These are phyloP conservation scores for Pelagomonas calceolata DNA, from an alignment of 108 stramenopile species.

Conservation along the genomic window DNA sequence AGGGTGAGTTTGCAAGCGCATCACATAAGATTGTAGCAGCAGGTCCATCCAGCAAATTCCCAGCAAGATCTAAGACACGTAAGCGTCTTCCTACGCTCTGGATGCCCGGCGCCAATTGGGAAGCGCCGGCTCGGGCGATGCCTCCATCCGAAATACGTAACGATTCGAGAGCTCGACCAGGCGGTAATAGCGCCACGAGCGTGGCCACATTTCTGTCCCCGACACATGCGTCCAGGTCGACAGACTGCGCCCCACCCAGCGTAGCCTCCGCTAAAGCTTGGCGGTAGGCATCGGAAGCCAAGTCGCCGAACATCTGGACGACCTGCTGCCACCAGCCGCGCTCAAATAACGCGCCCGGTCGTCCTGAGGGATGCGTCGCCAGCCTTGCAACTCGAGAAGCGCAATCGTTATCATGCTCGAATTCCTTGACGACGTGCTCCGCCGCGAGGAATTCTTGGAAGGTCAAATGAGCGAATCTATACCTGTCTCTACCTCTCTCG, in stretches of 20 bases:
- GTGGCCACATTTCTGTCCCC: not conserved
- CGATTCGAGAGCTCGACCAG: no score
- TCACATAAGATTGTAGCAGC: not conserved
- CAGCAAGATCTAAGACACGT: not conserved
- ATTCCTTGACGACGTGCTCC: not conserved
- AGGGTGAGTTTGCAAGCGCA: not conserved
- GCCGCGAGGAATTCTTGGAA: not conserved
- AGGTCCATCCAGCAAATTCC: not conserved
- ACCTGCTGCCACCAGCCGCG: not conserved
- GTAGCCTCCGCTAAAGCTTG: no score
- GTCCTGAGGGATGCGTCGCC: no score
- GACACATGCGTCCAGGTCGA: not conserved
- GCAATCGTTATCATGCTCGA: not conserved
- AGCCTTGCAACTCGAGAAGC: not conserved
- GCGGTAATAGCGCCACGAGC: not conserved
- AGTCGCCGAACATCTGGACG: not conserved
- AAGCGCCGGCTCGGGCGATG: not conserved
- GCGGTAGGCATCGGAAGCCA: not conserved
- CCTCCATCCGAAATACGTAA: not conserved
- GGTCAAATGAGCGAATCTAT: not conserved
- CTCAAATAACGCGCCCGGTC: not conserved
- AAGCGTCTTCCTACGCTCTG: not conserved
- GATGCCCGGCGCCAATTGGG: not conserved
- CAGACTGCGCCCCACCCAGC: not conserved
- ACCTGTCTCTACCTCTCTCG: not conserved